Base-by-base conservation (phyloP, 1,284 basidiomycete species). In the Chalciporus sp. region DNA sequence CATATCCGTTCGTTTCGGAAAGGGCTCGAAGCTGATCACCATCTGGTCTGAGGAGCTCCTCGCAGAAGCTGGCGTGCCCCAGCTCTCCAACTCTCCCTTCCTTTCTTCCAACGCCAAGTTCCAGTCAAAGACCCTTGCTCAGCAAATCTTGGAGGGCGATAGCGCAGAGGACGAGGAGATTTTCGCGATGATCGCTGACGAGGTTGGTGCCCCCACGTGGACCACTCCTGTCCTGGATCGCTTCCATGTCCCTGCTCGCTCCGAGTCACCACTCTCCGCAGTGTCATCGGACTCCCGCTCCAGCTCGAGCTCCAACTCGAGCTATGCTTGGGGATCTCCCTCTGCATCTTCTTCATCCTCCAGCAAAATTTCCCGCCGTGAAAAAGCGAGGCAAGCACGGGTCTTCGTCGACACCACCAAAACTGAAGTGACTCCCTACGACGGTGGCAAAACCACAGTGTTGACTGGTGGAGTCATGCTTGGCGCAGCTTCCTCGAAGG, bases 391-490 rank as follows among this genome's bases (percentile, higher is more conserved):
- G 58, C 83, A 85, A 66, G 80, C 80, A 19, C 83, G 81, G 58
- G 84, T 90, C 59, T 89, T 80, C 65, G 70, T 92, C 50, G 88
- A 92, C 69, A 78, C 77, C 23, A 72, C 82, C 63, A 91, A 85
- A 77, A 88, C 72, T 42, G 85, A 87, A 51, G 86, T 91, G 56
- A 91, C 88, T 46, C 86, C 86, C 65, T 92, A 92, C 65, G 88
- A 91, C 61, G 89, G 88, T 56, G 88, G 89, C 60, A 90, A 90
- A 78, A 92, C 88, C 53, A 90, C 88, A 39, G 89, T 91, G 48
- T 80, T 92, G 58, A 90, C 89, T 7, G 88, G 88, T 52, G 88
- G 89, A 60, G 89, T 91, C 60, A 92, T 92, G 88, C 86, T 92
- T 58, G 88, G 88, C 50, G 64, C 66, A 43, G 66, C 58, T 59